Conservation (phyloP, 179 eudicot species). For the Silene coronaria region DNA sequence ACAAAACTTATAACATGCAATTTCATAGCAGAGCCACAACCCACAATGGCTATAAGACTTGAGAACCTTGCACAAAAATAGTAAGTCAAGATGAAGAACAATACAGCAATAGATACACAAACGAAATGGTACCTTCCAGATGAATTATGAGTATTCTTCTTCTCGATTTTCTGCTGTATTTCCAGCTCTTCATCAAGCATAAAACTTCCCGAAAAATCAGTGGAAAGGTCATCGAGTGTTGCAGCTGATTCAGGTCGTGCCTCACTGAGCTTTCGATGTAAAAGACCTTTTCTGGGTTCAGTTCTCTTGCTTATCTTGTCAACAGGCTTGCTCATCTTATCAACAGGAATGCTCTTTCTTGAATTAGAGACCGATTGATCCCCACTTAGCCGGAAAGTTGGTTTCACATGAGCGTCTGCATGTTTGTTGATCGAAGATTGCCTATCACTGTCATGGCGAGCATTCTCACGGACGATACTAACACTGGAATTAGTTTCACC, state of each 20-base stretch:
- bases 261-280: slow-evolving; percentile 19
- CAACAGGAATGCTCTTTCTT: slow-evolving; percentile 9
- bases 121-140: slow-evolving; percentile 45
- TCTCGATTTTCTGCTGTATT: slow-evolving; percentile 42
- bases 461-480: slow-evolving; percentile 22
- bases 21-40: not conserved
- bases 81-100: not conserved
- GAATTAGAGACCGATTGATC: slow-evolving; percentile 11
- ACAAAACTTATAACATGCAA: not conserved
- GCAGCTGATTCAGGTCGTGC: slow-evolving; percentile 24
- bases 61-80: not conserved
- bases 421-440: slow-evolving; percentile 26
- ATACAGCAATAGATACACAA: not conserved
- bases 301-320: slow-evolving; percentile 21
- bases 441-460: slow-evolving; percentile 18
- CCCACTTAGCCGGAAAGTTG: slow-evolving; percentile 18
- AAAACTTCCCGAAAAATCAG: slow-evolving; percentile 61
- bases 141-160: slow-evolving; percentile 33
- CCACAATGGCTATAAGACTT: not conserved
- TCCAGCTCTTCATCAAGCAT: slow-evolving; percentile 96
- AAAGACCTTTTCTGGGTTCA: slow-evolving; percentile 26
- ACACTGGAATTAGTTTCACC: slow-evolving; percentile 18
- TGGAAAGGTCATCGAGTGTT: slow-evolving; percentile 39
- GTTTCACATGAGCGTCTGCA: slow-evolving; percentile 21
- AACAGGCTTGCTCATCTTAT: slow-evolving; percentile 17